Conservation (phyloP, 768 basidiomycete species). For the Porpolomopsis calyptriformis region DNA sequence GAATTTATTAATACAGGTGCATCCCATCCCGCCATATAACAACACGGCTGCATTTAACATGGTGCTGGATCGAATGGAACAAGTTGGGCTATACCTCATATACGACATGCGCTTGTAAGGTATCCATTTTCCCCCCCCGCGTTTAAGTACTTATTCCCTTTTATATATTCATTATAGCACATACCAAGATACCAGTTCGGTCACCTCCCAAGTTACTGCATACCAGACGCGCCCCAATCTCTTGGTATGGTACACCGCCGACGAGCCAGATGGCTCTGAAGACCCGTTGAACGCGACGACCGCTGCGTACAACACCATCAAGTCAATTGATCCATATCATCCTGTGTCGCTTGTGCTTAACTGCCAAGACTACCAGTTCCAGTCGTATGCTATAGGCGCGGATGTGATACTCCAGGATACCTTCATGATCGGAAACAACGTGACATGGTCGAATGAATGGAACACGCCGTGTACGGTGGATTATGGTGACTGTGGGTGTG, state of each 20-base stretch:
- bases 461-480: constrained; percentile 50
- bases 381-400: constrained; percentile 46
- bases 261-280: constrained; percentile 60
- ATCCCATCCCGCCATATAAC: constrained; percentile 58
- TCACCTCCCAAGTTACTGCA: constrained; percentile 56
- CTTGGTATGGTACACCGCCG: constrained; percentile 63
- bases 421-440: constrained; percentile 50
- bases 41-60: constrained; percentile 46
- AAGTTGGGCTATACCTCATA: constrained; percentile 61
- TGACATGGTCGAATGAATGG: constrained; percentile 52
- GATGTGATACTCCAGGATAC: constrained; percentile 66
- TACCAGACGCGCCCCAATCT: constrained; percentile 62
- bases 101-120: constrained; percentile 67
- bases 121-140: background rate
- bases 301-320: constrained; percentile 44
- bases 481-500: constrained; percentile 68
- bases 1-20: constrained; percentile 36
- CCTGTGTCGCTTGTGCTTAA: constrained; percentile 57
- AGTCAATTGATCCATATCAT: constrained; percentile 52
- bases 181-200: constrained; percentile 53
- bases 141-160: background rate
- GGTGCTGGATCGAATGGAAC: constrained; percentile 62
- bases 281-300: constrained; percentile 56
- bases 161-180: constrained; percentile 26
- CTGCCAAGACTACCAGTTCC: constrained; percentile 57